Base-by-base conservation (phyloP, 2,329 filamentous ascomycete genomes). In the Proliferodiscus dingleyae region DNA sequence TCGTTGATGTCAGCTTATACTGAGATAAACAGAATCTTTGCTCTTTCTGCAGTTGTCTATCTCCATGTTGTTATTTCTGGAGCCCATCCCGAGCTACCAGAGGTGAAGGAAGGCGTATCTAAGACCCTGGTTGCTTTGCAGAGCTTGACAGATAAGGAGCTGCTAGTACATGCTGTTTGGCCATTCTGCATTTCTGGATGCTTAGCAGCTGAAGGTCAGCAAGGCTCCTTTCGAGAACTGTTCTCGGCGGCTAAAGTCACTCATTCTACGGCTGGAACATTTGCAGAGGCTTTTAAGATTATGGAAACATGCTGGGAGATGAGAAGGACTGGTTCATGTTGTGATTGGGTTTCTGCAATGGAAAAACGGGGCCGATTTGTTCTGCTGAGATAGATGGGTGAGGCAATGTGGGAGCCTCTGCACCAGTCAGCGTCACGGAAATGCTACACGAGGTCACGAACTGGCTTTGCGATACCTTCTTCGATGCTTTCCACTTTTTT, bases 261-360 rank as follows among this genome's bases (percentile, higher is more conserved):
- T 5, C 13, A 34, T 7, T 13, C 10, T n/a, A 15, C 10, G 3
- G 10, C 16, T 18, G 32, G 32, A 16, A 18, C 32, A 3, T 34
- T 13, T 15, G 6, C 38, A 15, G 42, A 45, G 24, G 42, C 38
- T 4, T 37, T 43, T n/a, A 5, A 49, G 7, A 37, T 37, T 15
- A 43, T 47, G 32, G 21, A 85, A 34, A 9, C 5, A 18, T 34
- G 32, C 15, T 34, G 32, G 32, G 6, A 18, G 32, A 7, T 19
- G 32, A 34, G 32, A 18, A 34, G 9, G 9, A 18, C 32, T 2
- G 32, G n/a, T 9, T 15, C 32, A 34, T 15, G n/a, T 16, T 18
- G 16, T 18, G 32, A 34, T 9, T 34, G 32, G 32, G 15, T 5
- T 18, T 34, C 11, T 18, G 7, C 2, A 2, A 34, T 34, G 32